A percentile compares a stretch with the other conserved stretches of the same genome.
Evolutionary conservation across 345 rosid genomes (phyloP).

Genomic region (Lepidium africanum): DNA sequence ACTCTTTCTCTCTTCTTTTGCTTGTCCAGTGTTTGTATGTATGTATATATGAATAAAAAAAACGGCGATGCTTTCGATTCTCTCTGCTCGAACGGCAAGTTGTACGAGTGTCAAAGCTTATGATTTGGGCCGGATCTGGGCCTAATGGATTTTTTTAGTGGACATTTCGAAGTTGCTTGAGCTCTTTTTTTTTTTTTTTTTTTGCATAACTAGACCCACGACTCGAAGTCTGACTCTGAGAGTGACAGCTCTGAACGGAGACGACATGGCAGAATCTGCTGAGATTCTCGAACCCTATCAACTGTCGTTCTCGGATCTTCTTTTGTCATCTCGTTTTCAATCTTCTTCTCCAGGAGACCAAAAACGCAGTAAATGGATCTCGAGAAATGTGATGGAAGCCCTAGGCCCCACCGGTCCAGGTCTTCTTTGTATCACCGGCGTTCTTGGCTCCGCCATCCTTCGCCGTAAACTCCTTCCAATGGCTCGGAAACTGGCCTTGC

Average conservation of each 20-base stretch:
- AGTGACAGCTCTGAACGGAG: not conserved
- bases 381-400: slow-evolving; percentile 46
- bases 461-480: slow-evolving; percentile 60
- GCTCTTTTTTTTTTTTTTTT: not conserved
- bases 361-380: slow-evolving; percentile 25
- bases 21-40: not conserved
- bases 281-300: slow-evolving; percentile 48
- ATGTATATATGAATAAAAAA: not conserved
- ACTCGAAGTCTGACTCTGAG: not conserved
- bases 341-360: slow-evolving; percentile 21
- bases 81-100: not conserved
- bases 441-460: slow-evolving; percentile 46
- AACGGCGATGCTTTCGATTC: not conserved
- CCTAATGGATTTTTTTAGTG: not conserved
- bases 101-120: not conserved
- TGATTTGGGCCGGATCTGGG: not conserved
- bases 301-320: slow-evolving; percentile 48
- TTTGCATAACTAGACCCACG: not conserved
- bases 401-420: slow-evolving; percentile 76
- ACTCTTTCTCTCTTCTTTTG: not conserved
- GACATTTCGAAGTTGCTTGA: not conserved
- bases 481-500: slow-evolving; percentile 65
- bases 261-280: slow-evolving; percentile 29
- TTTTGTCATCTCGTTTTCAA: slow-evolving; percentile 27
- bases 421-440: slow-evolving; percentile 52